Conservation (phyloP, 306 rosid genomes). For the Castanospermum australe region DNA sequence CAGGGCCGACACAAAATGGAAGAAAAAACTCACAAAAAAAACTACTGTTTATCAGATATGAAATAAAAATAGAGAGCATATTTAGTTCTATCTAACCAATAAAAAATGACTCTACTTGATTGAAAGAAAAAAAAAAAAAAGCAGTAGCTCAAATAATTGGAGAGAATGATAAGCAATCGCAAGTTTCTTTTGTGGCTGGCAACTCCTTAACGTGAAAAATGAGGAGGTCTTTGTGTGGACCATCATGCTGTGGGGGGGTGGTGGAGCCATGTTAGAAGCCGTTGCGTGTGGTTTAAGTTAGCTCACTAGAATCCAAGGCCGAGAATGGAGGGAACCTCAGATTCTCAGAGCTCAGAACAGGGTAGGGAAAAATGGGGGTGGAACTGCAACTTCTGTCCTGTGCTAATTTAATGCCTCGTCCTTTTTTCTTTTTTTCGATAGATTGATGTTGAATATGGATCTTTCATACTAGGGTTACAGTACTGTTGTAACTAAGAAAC, state of each 20-base stretch:
- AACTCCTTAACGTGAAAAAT: too few species aligned
- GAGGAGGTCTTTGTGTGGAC: constrained; percentile 2
- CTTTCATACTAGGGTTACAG: neutral
- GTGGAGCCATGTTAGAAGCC: neutral
- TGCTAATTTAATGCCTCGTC: neutral
- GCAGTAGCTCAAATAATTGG: neutral
- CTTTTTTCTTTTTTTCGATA: neutral
- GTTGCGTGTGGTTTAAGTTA: neutral
- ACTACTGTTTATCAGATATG: too few species aligned
- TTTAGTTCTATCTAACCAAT: neutral
- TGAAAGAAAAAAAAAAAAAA: neutral
- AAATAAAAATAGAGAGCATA: neutral
- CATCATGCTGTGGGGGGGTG: neutral
- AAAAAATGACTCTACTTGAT: neutral
- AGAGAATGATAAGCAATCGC: neutral
- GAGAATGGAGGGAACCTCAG: constrained; percentile 8
- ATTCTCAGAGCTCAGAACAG: neutral
- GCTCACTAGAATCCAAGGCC: constrained; percentile 19
- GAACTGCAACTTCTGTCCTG: neutral
- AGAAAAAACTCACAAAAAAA: neutral
- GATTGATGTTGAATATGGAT: neutral
- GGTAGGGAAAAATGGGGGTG: neutral
- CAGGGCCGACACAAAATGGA: neutral
- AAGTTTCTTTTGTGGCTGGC: too few species aligned
- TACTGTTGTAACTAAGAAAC: neutral